phyloP scores from a whole-genome alignment of 805 yeast genomes.

The Phaffomyces opuntiae region DNA sequence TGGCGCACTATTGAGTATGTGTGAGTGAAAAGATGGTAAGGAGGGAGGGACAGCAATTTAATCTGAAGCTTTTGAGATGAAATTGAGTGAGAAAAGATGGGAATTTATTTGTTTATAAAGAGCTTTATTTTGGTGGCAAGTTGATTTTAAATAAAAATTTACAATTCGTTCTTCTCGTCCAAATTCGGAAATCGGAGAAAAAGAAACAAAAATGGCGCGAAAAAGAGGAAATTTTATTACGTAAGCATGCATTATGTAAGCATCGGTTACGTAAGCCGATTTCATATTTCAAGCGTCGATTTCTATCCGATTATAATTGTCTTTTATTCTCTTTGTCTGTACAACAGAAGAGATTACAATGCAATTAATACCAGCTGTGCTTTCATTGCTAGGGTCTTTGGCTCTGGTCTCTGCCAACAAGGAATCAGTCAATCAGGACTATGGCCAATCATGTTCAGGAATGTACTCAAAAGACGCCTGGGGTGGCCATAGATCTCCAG shows the following conservation, averaged over 20 bases:
- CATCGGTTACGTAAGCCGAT: too few species aligned
- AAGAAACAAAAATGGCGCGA: too few species aligned
- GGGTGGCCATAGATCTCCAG: conserved; percentile 73
- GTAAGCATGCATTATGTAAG: too few species aligned
- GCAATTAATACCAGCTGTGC: conserved; percentile 1
- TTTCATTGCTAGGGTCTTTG: neutral
- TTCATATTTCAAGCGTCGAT: too few species aligned
- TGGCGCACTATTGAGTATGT: conserved; percentile 20
- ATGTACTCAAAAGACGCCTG: conserved; percentile 83
- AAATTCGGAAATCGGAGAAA: neutral
- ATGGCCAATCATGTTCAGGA: conserved; percentile 77
- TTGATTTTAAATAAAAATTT: neutral
- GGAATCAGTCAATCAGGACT: conserved; percentile 41
- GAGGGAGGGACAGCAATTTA: neutral
- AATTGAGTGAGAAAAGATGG: too few species aligned
- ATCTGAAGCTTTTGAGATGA: too few species aligned
- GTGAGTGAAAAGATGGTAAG: neutral
- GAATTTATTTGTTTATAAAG: too few species aligned
- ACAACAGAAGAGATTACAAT: neutral
- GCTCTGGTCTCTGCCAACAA: conserved; percentile 26
- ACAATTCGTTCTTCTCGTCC: too few species aligned
- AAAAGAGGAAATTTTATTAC: too few species aligned
- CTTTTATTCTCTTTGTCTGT: too few species aligned
- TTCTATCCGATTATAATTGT: too few species aligned
- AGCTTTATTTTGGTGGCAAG: neutral